A percentile compares a stretch with the other conserved stretches of the same genome.
Evolutionary conservation across 1,284 basidiomycete genomes (phyloP).

Genomic region (Pseudozyma pruni): DNA sequence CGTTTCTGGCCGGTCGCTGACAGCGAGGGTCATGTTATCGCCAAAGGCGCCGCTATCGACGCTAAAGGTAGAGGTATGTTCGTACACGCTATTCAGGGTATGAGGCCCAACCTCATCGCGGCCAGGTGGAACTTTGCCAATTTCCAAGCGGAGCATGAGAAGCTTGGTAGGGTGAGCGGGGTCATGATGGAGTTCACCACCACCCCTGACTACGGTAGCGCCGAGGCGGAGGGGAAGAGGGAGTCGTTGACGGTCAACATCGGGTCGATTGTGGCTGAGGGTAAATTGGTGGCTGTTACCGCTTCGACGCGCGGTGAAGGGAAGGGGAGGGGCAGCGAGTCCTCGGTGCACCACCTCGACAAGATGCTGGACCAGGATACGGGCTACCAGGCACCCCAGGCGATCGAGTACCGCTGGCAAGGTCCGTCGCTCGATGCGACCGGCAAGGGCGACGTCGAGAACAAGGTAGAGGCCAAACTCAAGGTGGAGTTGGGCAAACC

Average conservation of each 20-base stretch:
- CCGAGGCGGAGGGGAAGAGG: conserved; percentile 23
- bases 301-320: conserved; percentile 47
- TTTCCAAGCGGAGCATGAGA: conserved; percentile 73
- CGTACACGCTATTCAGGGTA: conserved; percentile 96
- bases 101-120: conserved; percentile 94
- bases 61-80: conserved; percentile 87
- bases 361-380: conserved; percentile 77
- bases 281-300: conserved; percentile 79
- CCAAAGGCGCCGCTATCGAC: conserved; percentile 76
- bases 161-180: conserved; percentile 75
- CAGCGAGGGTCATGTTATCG: conserved; percentile 78
- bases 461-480: conserved; percentile 46
- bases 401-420: conserved; percentile 82
- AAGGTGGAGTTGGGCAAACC: conserved; percentile 59
- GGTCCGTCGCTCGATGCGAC: conserved; percentile 73
- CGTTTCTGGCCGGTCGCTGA: conserved; percentile 69
- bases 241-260: conserved; percentile 75
- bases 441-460: conserved; percentile 33
- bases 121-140: conserved; percentile 94
- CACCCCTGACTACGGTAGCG: conserved; percentile 60
- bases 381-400: conserved; percentile 80
- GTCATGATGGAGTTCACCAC: conserved; percentile 98
- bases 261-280: conserved; percentile 82
- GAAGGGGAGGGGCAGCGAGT: conserved; percentile 73
- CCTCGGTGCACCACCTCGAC: conserved; percentile 77